Evolutionary conservation across 1,284 basidiomycete genomes (phyloP).

Genomic region (Hymenochaete sp.): DNA sequence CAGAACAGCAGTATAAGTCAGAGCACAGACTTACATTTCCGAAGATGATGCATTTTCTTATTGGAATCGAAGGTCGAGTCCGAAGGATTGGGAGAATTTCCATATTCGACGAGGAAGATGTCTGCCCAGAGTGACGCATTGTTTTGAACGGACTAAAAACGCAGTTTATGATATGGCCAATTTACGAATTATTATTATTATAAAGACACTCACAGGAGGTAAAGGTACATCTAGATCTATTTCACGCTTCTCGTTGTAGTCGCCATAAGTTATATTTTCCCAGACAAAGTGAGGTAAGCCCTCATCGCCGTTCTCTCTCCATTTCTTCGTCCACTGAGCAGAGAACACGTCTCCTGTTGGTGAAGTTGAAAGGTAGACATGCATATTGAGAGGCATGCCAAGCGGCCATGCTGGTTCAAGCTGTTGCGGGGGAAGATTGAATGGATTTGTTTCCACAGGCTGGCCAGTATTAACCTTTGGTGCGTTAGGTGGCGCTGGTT

Average conservation of each 20-base stretch:
- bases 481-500: conserved; percentile 23
- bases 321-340: conserved; percentile 37
- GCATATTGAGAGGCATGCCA: conserved; percentile 55
- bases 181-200: conserved; percentile 1
- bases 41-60: conserved; percentile 64
- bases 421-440: conserved; percentile 42
- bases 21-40: conserved; percentile 58
- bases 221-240: conserved; percentile 63
- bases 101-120: conserved; percentile 68
- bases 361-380: conserved; percentile 67
- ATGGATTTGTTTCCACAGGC: conserved; percentile 34
- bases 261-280: conserved; percentile 77
- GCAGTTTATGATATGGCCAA: no score
- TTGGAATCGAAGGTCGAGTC: conserved; percentile 42
- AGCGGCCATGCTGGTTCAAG: conserved; percentile 50
- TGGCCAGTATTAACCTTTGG: conserved; percentile 23
- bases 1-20: conserved; percentile 2
- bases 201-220: conserved; percentile 49
- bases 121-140: conserved; percentile 86
- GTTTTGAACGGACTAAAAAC: conserved; percentile 55
- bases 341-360: conserved; percentile 53
- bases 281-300: conserved; percentile 64
- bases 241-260: conserved; percentile 64
- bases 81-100: conserved; percentile 54
- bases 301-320: conserved; percentile 39